Evolutionary conservation across 2,329 filamentous ascomycete genomes (phyloP), one percentile per base, ranked within the genome.

Genomic region (Zarea fungicola): DNA sequence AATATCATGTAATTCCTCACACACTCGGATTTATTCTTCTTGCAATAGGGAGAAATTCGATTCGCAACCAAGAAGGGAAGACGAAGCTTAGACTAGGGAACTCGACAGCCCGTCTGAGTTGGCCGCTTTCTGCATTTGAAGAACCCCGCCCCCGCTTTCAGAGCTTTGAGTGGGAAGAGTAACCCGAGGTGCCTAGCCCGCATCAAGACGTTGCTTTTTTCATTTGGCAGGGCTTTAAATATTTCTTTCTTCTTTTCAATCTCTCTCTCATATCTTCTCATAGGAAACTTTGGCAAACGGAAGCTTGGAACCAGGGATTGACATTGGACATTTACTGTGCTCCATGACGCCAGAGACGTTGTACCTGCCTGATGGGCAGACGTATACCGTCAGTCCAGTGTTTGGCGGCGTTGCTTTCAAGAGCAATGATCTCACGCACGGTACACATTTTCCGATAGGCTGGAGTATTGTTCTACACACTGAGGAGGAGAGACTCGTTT

Each of bases 341-440:
- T 41, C 45, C 22, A 71, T 71, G 69, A 54, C 64, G 41, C 64
- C 67, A 32, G 63, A 71, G 51, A 64, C 78, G 40, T 74, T 91
- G 52, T 80, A 86, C 65, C 75, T 97, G 57, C 92, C 92, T 41
- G 95, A 96, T 69, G 92, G 91, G 61, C 89, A 93, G 69, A 84
- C 77, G 55, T 79, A 93, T 61, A 85, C 84, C 3, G 86, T 95
- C 26, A 83, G 82, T 13, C 87, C 90, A 1, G 89, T 96, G 22
- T 96, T 96, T 64, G 89, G 87, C n/a, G 92, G 92, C 26, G 77
- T 93, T 49, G 88, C 85, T 60, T 96, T 96, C 81, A 93, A 91
- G 65, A 81, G 84, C 50, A 85, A 89, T 62, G 85, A 93, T 53
- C 71, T 88, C 54, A 72, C 76, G 22, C 81, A 85, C 60, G 78